phyloP scores from a whole-genome alignment of 1,284 basidiomycete genomes.

The Albatrellus sp. region DNA sequence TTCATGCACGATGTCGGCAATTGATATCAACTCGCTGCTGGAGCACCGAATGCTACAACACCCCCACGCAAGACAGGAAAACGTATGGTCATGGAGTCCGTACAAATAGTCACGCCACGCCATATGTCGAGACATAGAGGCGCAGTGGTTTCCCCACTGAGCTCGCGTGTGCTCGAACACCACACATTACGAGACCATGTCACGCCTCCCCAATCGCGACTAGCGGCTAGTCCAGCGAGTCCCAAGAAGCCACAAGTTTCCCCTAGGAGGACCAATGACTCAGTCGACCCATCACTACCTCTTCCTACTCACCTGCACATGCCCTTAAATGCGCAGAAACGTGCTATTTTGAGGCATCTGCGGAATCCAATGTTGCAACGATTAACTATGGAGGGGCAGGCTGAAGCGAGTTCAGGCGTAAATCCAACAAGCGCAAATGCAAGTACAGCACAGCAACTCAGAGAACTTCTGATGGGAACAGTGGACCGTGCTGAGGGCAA shows the following conservation, averaged over 20 bases:
- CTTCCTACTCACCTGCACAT: slow-evolving; percentile 27
- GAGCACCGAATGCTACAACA: too few relatives aligned
- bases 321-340: slow-evolving; percentile 44
- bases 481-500: slow-evolving; percentile 78
- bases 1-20: too few relatives aligned
- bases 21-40: too few relatives aligned
- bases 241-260: not conserved
- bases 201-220: too few relatives aligned
- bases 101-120: slow-evolving; percentile 24
- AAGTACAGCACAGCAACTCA: slow-evolving; percentile 39
- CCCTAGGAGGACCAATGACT: not conserved
- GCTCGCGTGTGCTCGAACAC: slow-evolving; percentile 1
- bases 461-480: slow-evolving; percentile 58
- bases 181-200: too few relatives aligned
- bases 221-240: not conserved
- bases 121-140: slow-evolving; percentile 6
- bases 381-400: slow-evolving; percentile 17
- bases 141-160: slow-evolving; percentile 9
- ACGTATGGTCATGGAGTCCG: slow-evolving; percentile 22
- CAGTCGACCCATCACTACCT: not conserved
- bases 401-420: slow-evolving; percentile 19
- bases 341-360: slow-evolving; percentile 40
- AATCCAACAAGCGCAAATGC: slow-evolving; percentile 37
- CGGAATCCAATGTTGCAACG: slow-evolving; percentile 17
- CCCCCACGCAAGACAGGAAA: too few relatives aligned